phyloP scores from a whole-genome alignment of 1,139 yeast genomes.

The Taphrina pruni region DNA sequence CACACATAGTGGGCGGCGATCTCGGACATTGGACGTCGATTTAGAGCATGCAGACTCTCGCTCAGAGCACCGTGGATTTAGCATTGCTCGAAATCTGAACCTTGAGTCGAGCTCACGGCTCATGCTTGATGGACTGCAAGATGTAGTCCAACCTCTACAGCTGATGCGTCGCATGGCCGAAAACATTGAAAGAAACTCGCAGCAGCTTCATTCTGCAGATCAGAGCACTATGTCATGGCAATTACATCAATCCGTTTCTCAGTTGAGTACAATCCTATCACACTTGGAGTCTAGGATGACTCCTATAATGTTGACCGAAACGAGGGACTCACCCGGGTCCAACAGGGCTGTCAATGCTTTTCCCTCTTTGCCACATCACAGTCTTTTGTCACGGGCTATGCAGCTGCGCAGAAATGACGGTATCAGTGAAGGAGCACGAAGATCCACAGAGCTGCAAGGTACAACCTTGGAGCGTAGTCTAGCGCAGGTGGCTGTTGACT shows the following conservation, averaged over 20 bases:
- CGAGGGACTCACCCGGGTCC: background rate
- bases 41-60: background rate
- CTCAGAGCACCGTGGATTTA: background rate
- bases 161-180: background rate
- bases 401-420: background rate
- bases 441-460: background rate
- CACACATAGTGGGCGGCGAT: background rate
- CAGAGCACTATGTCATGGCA: background rate
- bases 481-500: background rate
- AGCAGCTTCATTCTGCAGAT: background rate
- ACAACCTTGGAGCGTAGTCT: background rate
- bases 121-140: conserved; percentile 12
- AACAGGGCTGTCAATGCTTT: background rate
- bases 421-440: background rate
- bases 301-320: background rate
- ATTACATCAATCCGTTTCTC: background rate
- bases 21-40: background rate
- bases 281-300: background rate
- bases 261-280: background rate
- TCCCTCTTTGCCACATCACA: background rate
- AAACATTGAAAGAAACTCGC: background rate
- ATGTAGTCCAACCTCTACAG: background rate
- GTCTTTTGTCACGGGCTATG: conserved; percentile 9
- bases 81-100: conserved; percentile 5
- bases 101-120: conserved; percentile 15